Evolutionary conservation across 805 yeast species (phyloP).

Genomic region (Monosporozyma aquatica): DNA sequence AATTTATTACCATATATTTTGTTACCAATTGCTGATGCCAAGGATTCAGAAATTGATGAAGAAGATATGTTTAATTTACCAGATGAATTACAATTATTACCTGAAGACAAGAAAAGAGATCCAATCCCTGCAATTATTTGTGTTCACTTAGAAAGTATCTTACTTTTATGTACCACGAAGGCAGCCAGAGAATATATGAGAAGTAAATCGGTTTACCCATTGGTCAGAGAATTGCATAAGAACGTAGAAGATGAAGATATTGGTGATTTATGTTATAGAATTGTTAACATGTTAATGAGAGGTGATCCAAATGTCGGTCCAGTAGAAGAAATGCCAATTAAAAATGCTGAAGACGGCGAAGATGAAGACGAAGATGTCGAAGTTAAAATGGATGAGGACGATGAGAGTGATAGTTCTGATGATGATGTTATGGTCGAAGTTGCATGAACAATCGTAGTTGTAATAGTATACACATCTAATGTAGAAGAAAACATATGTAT

Average conservation of each 20-base stretch:
- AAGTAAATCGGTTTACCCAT: conserved; percentile 73
- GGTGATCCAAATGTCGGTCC: conserved; percentile 55
- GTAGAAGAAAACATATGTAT: background rate
- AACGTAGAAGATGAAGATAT: conserved; percentile 40
- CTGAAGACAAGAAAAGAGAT: conserved; percentile 70
- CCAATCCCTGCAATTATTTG: conserved; percentile 54
- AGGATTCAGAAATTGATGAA: conserved; percentile 57
- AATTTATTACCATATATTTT: conserved; percentile 75
- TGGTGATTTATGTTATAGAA: conserved; percentile 65
- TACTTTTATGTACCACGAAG: conserved; percentile 70
- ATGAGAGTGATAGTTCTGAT: conserved; percentile 18
- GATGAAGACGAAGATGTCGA: conserved; percentile 40
- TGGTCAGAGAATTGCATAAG: conserved; percentile 79
- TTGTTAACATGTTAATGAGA: conserved; percentile 87
- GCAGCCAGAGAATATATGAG: conserved; percentile 69
- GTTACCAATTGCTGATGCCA: conserved; percentile 71
- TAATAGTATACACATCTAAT: background rate
- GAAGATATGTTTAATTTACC: conserved; percentile 86
- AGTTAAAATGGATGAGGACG: conserved; percentile 34
- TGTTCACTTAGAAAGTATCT: conserved; percentile 69
- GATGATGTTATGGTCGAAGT: conserved; percentile 32
- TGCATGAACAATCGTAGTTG: conserved; percentile 17
- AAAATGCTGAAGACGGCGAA: conserved; percentile 38
- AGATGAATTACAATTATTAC: conserved; percentile 73
- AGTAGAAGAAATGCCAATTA: conserved; percentile 39